Evolutionary conservation across 2,329 filamentous ascomycete species (phyloP).

Genomic region (Dothiorella sarmentorum): DNA sequence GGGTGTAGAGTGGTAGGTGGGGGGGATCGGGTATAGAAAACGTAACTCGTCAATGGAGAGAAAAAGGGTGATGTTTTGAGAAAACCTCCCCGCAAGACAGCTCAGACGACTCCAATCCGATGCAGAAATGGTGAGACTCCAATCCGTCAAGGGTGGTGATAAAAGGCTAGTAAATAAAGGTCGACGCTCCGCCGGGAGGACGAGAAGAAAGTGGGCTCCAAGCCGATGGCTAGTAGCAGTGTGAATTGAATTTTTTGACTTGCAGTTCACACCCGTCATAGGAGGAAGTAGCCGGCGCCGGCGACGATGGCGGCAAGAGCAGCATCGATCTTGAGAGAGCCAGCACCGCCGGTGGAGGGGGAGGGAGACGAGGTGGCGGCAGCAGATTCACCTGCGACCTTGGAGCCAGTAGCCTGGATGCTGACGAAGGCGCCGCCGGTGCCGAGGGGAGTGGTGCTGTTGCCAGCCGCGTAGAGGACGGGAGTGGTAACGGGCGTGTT

Average conservation of each 20-base stretch:
- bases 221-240: conserved; percentile 5
- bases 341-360: conserved; percentile 34
- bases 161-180: neutral
- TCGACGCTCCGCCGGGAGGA: conserved; percentile 1
- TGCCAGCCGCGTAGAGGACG: conserved; percentile 14
- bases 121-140: conserved; percentile 16
- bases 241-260: neutral
- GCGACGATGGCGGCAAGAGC: conserved; percentile 31
- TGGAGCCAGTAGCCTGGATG: neutral
- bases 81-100: conserved; percentile 13
- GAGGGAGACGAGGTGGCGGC: neutral
- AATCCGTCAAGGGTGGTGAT: conserved; percentile 8
- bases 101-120: conserved; percentile 16
- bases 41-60: conserved; percentile 17
- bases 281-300: conserved; percentile 33
- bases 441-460: conserved; percentile 19
- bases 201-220: conserved; percentile 3
- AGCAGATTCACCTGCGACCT: neutral
- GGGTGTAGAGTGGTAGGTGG: conserved; percentile 7
- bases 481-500: conserved; percentile 14
- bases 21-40: conserved; percentile 15
- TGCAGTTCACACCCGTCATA: conserved; percentile 22
- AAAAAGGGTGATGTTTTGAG: conserved; percentile 3
- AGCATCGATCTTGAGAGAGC: conserved; percentile 31
- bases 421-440: conserved; percentile 17